Evolutionary conservation across 2,329 filamentous ascomycete genomes (phyloP), one percentile per base, ranked within the genome.

Genomic region (Clathrospora elynae): DNA sequence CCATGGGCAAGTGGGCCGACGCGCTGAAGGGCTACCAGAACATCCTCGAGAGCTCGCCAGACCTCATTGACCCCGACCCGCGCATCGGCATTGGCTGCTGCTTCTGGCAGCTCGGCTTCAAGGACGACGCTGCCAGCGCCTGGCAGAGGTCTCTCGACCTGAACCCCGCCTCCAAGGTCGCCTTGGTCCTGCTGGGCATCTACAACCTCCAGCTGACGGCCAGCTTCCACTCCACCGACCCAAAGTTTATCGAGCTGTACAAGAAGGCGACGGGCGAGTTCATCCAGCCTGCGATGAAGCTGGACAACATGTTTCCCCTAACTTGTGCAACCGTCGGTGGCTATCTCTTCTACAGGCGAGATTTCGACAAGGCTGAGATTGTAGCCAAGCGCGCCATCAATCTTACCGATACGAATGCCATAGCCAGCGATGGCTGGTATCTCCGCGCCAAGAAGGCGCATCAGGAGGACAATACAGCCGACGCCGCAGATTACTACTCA

Each of bases 391-490:
- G 93, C 68, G 91, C 93, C 5, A 96, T 99, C 51, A 90, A 96
- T 63, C 86, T 89, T 61, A 97, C 93, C 2, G 93, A 99, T 65
- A 89, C 97, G 57, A 96, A 96, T 68, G 89, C 91, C 3, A 90
- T 97, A 68, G 92, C 92, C 16, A 96, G 92, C 72, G 95, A 99
- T 66, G 95, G 93, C 23, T 97, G 92, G 91, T 99, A 96, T 71
- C 74, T 97, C 6, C 81, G 97, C 26, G 93, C 90, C 18, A 81
- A 91, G 48, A 96, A 95, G 67, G 89, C 92, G 52, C 93, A 99
- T 66, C 89, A 90, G 55, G 81, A 84, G 44, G 86, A 87, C 28
- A 85, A 96, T 44, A 72, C 82, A 5, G 78, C 85, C 13, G 85
- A 84, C 42, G 92, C 93, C 2, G 83, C 81, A 13, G 89, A 96